A percentile compares a stretch with the other conserved stretches of the same genome.
These are phyloP conservation scores for Ophiocordyceps camponoti-rufipedis DNA, from an alignment of 2,329 filamentous ascomycete species.

Conservation along the genomic window DNA sequence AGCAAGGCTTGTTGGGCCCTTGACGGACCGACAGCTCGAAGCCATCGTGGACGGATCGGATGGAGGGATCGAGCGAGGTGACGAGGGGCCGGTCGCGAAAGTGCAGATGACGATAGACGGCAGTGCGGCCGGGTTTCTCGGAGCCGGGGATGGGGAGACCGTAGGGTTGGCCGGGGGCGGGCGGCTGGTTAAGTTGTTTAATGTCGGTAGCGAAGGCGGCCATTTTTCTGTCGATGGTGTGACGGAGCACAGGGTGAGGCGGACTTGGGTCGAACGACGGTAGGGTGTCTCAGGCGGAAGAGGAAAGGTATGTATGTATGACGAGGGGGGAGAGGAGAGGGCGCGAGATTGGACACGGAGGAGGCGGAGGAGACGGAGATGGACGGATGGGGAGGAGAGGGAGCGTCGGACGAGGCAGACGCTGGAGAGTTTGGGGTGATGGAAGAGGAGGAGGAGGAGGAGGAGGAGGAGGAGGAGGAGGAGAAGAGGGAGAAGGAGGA, in stretches of 20 bases:
- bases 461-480: background rate
- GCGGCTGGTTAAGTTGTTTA: constrained; percentile 38
- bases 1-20: constrained; percentile 49
- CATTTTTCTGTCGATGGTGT: constrained; percentile 1
- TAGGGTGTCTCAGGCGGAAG: background rate
- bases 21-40: constrained; percentile 53
- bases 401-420: background rate
- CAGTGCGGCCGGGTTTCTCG: constrained; percentile 50
- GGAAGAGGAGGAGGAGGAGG: background rate
- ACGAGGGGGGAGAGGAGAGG: no score
- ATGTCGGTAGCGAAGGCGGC: constrained; percentile 23
- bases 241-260: background rate
- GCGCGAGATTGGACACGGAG: no score
- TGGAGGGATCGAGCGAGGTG: constrained; percentile 50
- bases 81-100: constrained; percentile 55
- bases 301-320: background rate
- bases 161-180: constrained; percentile 61
- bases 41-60: constrained; percentile 59
- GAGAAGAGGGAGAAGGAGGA: background rate
- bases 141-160: constrained; percentile 61
- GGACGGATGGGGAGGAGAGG: no score
- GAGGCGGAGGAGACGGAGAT: no score
- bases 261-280: background rate
- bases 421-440: background rate
- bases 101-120: constrained; percentile 71